Evolutionary conservation across 495 filamentous ascomycete genomes (phyloP).

Genomic region (Glarea lozoyensis): DNA sequence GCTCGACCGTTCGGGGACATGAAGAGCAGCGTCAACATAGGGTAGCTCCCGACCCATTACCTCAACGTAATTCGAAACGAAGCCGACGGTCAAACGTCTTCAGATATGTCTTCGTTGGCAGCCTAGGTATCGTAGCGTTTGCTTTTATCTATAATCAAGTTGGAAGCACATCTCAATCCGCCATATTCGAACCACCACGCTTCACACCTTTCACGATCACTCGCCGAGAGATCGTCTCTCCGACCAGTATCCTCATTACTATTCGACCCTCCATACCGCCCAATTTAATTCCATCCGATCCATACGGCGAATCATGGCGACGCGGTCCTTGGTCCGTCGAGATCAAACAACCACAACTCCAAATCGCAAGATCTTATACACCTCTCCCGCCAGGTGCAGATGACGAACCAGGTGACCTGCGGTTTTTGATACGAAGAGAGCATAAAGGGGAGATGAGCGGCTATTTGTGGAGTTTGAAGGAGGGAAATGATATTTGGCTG

Average conservation of each 20-base stretch:
- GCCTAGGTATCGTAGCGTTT: no score
- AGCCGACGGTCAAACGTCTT: no score
- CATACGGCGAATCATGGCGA: constrained; percentile 43
- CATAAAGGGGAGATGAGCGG: constrained; percentile 45
- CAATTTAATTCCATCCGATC: constrained; percentile 22
- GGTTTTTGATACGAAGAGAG: constrained; percentile 47
- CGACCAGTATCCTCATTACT: constrained; percentile 67
- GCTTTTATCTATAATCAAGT: no score
- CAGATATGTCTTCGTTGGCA: no score
- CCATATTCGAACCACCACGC: constrained; percentile 31
- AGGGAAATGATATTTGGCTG: constrained; percentile 57
- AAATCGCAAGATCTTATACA: constrained; percentile 84
- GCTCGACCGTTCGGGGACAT: no score
- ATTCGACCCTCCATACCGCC: constrained; percentile 37
- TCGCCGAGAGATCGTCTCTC: constrained; percentile 58
- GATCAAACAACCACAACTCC: constrained; percentile 86
- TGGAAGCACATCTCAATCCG: no score
- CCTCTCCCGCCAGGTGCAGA: constrained; percentile 53
- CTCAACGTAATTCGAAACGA: no score
- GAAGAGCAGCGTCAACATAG: no score
- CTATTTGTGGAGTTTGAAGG: constrained; percentile 46
- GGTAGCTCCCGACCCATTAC: no score
- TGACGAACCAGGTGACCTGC: constrained; percentile 29
- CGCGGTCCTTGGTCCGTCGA: constrained; percentile 74
- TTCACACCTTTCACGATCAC: constrained; percentile 61